Evolutionary conservation across 495 filamentous ascomycete species (phyloP), one percentile per base, ranked within the genome.

Genomic region (Pseudevernia furfuracea): DNA sequence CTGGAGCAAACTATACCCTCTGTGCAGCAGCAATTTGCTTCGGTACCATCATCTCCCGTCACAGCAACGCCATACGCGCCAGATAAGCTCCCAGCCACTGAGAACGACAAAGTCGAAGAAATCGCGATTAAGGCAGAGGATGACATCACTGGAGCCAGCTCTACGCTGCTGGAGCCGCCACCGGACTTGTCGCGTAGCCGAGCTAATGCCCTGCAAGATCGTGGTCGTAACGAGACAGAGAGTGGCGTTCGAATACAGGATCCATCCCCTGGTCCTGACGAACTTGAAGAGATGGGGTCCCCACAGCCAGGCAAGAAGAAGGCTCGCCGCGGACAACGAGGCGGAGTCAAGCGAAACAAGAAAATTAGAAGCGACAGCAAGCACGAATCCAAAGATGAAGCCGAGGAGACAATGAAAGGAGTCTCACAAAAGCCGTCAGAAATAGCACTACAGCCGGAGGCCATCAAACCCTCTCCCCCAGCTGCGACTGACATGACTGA

Each of bases 291-390:
- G 46, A 73, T 77, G 59, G 61, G 57, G 55, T 62, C 68, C 19
- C 66, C 71, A n/a, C 74, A 79, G 23, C 80, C 81, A 56, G 84
- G 87, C 38, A 92, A 92, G 77, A 94, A 91, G 76, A 94, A 91
- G 71, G 81, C 81, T 3, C 88, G 88, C 57, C 84, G 94, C 66
- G 94, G 94, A 19, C 84, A 85, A 44, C 84, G 94, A 55, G 94
- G 92, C 46, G 92, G 93, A 17, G 81, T 83, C 55, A 85, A 85
- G 63, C 87, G 90, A 67, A 84, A 84, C 63, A 90, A 91, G 65
- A 77, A 55, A n/a, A 32, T 76, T 71, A 72, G 43, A 70, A 73
- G 37, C 75, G 81, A 48, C 74, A 76, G 41, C 9, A 78, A 82
- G 55, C 77, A 76, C 58, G 71, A 73, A 58, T 67, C 68, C 34